Base-by-base conservation (phyloP, 768 basidiomycete genomes). In the Suillus subluteus region DNA sequence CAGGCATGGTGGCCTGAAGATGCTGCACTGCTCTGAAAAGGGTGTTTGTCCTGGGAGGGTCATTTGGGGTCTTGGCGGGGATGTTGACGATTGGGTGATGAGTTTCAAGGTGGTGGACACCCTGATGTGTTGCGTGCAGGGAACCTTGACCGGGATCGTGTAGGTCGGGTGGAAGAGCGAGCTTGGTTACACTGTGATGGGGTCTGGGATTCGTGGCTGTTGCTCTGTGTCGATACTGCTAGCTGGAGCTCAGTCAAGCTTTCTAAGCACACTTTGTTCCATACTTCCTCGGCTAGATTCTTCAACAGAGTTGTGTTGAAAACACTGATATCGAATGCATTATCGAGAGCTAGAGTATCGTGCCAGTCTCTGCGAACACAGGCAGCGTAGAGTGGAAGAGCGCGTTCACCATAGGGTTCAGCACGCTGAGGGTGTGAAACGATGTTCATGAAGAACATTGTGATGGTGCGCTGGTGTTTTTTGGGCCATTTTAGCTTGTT, bases 301-400 rank as follows among this genome's bases (percentile, higher is more conserved):
- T 72, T 1, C 73, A 62, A 15, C 1, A 66, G 26, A 32, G 32
- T 32, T 0, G 6, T 23, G 37, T 66, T 66, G 18, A 66, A 56
- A 4, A 21, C 0, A 1, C 50, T 38, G 3, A 66, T 66, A 16
- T 66, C 43, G 30, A 66, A 66, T 0, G 21, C n/a, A 1, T 62
- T 26, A 2, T 62, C 11, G 4, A 40, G 32, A 2, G 5, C 4
- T 0, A 66, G 65, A 0, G 9, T 16, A n/a, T 62, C 38, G 2
- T 66, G 61, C 61, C 61, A 62, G 62, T 66, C 65, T 2, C n/a
- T 2, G 0, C 38, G 13, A 6, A 62, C 48, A 0, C n/a, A n/a
- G 0, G 44, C 30, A 1, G 58, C 44, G 30, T 66, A 62, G 0
- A 40, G 4, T 0, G 41, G 41, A 0, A 66, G 16, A 1, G 32